Evolutionary conservation across 2,329 filamentous ascomycete genomes (phyloP), one percentile per base, ranked within the genome.

Genomic region (Paecilomyces sp.): DNA sequence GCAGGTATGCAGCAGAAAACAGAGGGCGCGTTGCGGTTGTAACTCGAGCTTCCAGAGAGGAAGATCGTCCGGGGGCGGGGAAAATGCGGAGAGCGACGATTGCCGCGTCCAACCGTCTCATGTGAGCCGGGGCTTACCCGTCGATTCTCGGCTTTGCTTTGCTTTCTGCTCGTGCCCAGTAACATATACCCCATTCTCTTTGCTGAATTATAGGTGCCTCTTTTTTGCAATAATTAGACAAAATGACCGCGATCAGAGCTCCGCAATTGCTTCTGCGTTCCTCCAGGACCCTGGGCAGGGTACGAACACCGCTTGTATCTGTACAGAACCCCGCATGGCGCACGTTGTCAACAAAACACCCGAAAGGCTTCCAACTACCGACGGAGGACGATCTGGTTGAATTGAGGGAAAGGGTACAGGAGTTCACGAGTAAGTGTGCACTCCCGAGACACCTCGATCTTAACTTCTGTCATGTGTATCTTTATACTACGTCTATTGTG

Each of bases 391-490:
- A 96, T 59, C 82, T 96, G 7, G 77, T 87, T 24, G 91, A 96
- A 77, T 81, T 96, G 61, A 86, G 92, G 60, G 90, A 92, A 69
- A 82, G 89, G 28, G 91, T 95, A 30, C 90, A 92, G 68, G 92
- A 97, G 60, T 99, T 99, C 70, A 87, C 90, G 24, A 78, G 84
- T 81, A 68, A 54, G 72, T 66, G 3, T 8, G 2, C 6, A 13
- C 4, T 13, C 9, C 15, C 5, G 3, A n/a, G 25, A 6, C 25
- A 8, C 15, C 6, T 15, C 13, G 30, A 18, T 33, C 41, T 24
- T 6, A 11, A n/a, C 5, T n/a, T 34, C 34, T 3, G 11, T 15
- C 6, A 15, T 54, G 1, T 9, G 28, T 11, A 54, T 51, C 31
- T 55, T 18, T 7, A 11, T 30, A 53, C 22, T 51, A 56, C 54